Evolutionary conservation across 306 rosid genomes (phyloP).

Genomic region (Quercus rubra): DNA sequence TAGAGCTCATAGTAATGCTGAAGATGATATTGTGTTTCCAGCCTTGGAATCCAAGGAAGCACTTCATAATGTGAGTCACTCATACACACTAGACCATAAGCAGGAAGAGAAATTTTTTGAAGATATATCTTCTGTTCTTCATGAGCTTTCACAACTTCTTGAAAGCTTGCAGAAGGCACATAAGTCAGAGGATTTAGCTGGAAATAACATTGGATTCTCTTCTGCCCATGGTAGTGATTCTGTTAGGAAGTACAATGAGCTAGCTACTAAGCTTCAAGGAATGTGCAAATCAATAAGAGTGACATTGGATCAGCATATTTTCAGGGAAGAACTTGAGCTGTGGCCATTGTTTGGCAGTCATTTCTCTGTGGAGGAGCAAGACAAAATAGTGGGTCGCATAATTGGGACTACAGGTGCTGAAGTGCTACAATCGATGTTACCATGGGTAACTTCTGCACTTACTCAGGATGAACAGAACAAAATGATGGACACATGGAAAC

Average conservation of each 20-base stretch:
- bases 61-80: constrained; percentile 96
- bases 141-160: constrained; percentile 81
- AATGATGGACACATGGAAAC: constrained; percentile 99
- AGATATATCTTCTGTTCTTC: constrained; percentile 79
- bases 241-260: constrained; percentile 70
- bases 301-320: constrained; percentile 94
- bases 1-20: constrained; percentile 99
- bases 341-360: constrained; percentile 96
- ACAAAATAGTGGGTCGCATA: constrained; percentile 89
- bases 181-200: constrained; percentile 37
- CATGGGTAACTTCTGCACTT: constrained; percentile 99
- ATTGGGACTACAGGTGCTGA: constrained; percentile 99
- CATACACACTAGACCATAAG: constrained; percentile 91
- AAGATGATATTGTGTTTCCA: constrained; percentile 97
- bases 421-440: constrained; percentile 98
- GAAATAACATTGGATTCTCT: constrained; percentile 34
- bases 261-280: constrained; percentile 98
- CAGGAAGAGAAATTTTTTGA: constrained; percentile 92
- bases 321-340: constrained; percentile 93
- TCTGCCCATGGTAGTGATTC: constrained; percentile 35
- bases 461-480: constrained; percentile 96
- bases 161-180: constrained; percentile 50
- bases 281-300: constrained; percentile 96
- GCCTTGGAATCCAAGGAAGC: constrained; percentile 97
- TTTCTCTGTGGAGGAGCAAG: constrained; percentile 97